Evolutionary conservation across 257 asterid genomes (phyloP).

Genomic region (Scutellaria barbata): DNA sequence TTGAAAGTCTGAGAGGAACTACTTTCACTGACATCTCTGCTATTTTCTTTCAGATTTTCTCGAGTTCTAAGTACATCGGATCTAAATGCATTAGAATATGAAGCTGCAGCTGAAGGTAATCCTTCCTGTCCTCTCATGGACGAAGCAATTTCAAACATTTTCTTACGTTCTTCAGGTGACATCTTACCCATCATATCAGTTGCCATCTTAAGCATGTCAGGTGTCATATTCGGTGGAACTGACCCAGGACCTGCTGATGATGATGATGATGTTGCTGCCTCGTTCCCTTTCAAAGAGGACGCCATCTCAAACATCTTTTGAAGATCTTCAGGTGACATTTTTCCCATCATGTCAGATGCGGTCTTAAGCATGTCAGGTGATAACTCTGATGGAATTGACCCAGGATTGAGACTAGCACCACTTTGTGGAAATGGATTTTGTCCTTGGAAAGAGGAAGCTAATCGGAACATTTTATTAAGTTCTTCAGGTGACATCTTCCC

Average conservation of each 20-base stretch:
- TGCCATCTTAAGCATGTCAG: constrained; percentile 93
- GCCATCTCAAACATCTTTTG: constrained; percentile 81
- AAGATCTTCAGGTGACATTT: constrained; percentile 84
- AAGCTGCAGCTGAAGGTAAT: constrained; percentile 48
- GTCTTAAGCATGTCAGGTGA: constrained; percentile 88
- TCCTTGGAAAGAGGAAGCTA: constrained; percentile 84
- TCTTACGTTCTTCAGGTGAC: constrained; percentile 79
- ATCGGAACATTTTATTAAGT: constrained; percentile 71
- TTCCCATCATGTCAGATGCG: constrained; percentile 86
- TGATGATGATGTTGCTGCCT: constrained; percentile 51
- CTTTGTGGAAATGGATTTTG: constrained; percentile 49
- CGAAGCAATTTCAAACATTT: constrained; percentile 81
- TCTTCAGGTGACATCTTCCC: constrained; percentile 93
- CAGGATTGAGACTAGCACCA: constrained; percentile 55
- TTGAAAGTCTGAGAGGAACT: constrained; percentile 48
- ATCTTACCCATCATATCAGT: constrained; percentile 84
- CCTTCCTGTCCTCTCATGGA: constrained; percentile 64
- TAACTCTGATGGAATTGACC: constrained; percentile 64
- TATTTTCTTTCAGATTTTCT: constrained; percentile 44
- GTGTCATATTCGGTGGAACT: constrained; percentile 60
- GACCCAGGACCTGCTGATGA: constrained; percentile 46
- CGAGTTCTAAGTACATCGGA: constrained; percentile 40
- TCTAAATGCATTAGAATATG: constrained; percentile 43
- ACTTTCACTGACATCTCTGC: constrained; percentile 49
- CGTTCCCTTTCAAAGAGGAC: constrained; percentile 70